These are phyloP conservation scores for Sporothrix globosa DNA, from an alignment of 2,329 filamentous ascomycete species.

Conservation along the genomic window DNA sequence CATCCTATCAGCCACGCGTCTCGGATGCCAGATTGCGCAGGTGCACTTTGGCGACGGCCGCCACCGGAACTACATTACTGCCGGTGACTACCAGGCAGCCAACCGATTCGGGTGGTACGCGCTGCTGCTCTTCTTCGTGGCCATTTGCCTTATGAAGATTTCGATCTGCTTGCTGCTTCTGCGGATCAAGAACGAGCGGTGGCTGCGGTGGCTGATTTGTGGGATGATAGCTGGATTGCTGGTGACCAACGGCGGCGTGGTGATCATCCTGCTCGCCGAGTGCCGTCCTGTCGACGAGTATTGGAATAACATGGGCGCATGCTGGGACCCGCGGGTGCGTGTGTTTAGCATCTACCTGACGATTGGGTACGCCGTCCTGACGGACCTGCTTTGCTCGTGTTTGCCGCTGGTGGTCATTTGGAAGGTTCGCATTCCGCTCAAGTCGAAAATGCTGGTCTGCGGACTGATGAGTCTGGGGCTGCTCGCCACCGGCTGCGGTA, in stretches of 20 bases:
- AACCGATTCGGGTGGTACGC: slow-evolving; percentile 48
- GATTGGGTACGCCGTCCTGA: slow-evolving; percentile 41
- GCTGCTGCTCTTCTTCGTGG: slow-evolving; percentile 48
- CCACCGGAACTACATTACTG: slow-evolving; percentile 37
- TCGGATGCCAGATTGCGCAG: slow-evolving; percentile 43
- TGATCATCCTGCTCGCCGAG: slow-evolving; percentile 44
- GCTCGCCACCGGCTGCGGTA: slow-evolving; percentile 40
- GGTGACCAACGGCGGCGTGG: slow-evolving; percentile 42
- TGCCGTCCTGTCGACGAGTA: slow-evolving; percentile 42
- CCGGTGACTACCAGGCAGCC: slow-evolving; percentile 20
- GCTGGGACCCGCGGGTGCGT: slow-evolving; percentile 43
- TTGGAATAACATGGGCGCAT: slow-evolving; percentile 41
- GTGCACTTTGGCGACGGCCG: slow-evolving; percentile 46
- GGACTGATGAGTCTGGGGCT: slow-evolving; percentile 44
- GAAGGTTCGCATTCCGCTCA: slow-evolving; percentile 42
- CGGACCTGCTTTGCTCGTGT: slow-evolving; percentile 40
- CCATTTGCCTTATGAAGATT: slow-evolving; percentile 48
- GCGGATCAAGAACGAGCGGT: slow-evolving; percentile 46
- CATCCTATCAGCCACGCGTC: slow-evolving; percentile 42
- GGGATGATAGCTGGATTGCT: slow-evolving; percentile 42
- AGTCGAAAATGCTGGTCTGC: slow-evolving; percentile 42
- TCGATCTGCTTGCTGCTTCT: slow-evolving; percentile 49
- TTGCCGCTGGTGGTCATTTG: slow-evolving; percentile 44
- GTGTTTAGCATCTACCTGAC: slow-evolving; percentile 45
- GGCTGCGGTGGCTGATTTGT: slow-evolving; percentile 42